phyloP scores from a whole-genome alignment of 208 protist species.

The Leishmania mexicana region DNA sequence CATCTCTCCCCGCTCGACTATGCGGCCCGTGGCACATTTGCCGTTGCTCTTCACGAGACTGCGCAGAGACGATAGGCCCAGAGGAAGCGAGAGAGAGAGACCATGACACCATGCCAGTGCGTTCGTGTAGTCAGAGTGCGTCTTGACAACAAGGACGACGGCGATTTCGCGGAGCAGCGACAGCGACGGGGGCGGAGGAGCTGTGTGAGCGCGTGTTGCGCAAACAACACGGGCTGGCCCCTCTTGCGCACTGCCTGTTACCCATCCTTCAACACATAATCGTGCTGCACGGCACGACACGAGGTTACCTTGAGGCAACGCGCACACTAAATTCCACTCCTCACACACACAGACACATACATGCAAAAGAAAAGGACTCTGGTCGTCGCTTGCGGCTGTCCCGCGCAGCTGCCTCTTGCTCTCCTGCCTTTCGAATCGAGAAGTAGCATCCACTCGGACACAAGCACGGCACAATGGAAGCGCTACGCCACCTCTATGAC shows the following conservation, averaged over 20 bases:
- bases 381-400: neutral
- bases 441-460: neutral
- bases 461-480: neutral
- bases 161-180: neutral
- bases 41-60: slow-evolving; percentile 1
- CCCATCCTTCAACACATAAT: neutral
- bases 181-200: neutral
- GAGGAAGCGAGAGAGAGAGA: neutral
- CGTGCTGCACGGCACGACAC: neutral
- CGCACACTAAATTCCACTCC: neutral
- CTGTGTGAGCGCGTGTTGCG: neutral
- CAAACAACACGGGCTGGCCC: neutral
- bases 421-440: neutral
- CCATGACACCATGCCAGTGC: neutral
- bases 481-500: neutral
- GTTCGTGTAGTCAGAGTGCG: neutral
- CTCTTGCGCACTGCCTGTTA: neutral
- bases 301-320: neutral
- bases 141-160: neutral
- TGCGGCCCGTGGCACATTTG: neutral
- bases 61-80: neutral
- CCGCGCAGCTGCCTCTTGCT: no score
- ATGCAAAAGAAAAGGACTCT: neutral
- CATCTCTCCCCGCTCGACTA: neutral
- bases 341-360: neutral